Base-by-base conservation (phyloP, 164 flowering plant species). In the Liriodendron chinense region DNA sequence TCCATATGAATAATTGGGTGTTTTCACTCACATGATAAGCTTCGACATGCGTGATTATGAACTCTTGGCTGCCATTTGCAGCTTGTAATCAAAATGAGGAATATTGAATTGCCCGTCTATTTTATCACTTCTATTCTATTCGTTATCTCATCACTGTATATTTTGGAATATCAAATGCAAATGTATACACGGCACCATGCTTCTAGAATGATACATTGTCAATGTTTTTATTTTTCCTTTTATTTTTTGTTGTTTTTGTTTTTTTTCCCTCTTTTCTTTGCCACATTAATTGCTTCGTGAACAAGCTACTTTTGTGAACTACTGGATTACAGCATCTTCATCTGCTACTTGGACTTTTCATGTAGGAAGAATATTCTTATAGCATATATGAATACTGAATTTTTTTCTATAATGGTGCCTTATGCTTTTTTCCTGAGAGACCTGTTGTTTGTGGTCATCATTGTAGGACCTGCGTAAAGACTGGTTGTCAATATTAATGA, bases 401-500 rank as follows among this genome's bases (percentile, higher is more conserved):
- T 20, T 57, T 14, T 13, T 12, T 57, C 62, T 57, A 14, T 57
- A 8, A 22, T 64, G 25, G 13, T 64, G 25, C 8, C 13, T 64
- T 24, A 24, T 22, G 7, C 67, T 64, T 67, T 67, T 28, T 34
- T 7, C 22, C 70, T 67, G 5, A 67, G 26, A 21, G 8, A 16
- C n/a, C 71, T 47, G 13, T 9, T 34, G 43, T 50, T 64, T 63
- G 23, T 67, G 77, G 56, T 65, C 72, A 23, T 65, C 75, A 18
- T 71, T 76, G 50, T 86, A 96, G 99, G 98, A 85, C 59, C 81
- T 96, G 69, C 92, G 99, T 3, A 96, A 90, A 72, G 93, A 92
- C 81, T 96, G 99, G 99, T 78, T 96, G 75, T 87, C 94, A n/a
- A 80, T 96, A 72, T 86, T 96, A 85, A 91, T 96, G 96, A 89